Evolutionary conservation across 306 rosid species (phyloP), one percentile per base, ranked within the genome.

Genomic region (Cucumis cinereus): DNA sequence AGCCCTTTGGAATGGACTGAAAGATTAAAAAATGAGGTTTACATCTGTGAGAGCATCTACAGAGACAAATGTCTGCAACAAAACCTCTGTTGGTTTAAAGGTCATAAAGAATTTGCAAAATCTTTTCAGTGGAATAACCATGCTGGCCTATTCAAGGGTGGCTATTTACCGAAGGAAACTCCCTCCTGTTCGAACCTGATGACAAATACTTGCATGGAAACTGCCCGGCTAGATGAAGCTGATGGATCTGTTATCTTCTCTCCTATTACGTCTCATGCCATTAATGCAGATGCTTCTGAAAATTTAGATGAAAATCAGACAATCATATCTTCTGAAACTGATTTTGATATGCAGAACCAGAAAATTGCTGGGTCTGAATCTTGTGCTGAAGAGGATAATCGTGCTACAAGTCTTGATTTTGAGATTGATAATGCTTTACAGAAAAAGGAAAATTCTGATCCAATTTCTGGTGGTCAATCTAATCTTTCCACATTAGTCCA

Each of bases 1-100:
- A 88, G 85, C 76, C 90, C 86, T n/a, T 89, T 86, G 38, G 89
- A 91, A 61, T 91, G 95, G 95, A 70, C 86, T 26, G 61, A 84
- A 30, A 88, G 61, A 68, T 88, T 88, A 73, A 85, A 75, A 63
- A 85, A 79, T 30, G 95, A 91, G 82, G 89, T 86, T 69, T 70
- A 75, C 40, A 47, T 78, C 35, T 79, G 83, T 26, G 85, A 89
- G 74, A 83, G 79, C 60, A 33, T 88, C 47, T 75, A 66, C 23
- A 59, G 74, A 72, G 86, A 82, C 60, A 74, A 80, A 67, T 76
- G 83, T 14, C 82, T 83, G 81, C 79, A 80, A 77, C 82, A 83
- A 76, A 86, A 86, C 83, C 83, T 88, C 41, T 76, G 82, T 23
- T 66, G 68, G 77, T 73, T 85, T 38, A 77, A 84, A 78, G 79